Percentiles rank a stretch among this genome's conserved stretches.
phyloP scores from a whole-genome alignment of 2,329 filamentous ascomycete genomes.

The Diplocarpon rosae region DNA sequence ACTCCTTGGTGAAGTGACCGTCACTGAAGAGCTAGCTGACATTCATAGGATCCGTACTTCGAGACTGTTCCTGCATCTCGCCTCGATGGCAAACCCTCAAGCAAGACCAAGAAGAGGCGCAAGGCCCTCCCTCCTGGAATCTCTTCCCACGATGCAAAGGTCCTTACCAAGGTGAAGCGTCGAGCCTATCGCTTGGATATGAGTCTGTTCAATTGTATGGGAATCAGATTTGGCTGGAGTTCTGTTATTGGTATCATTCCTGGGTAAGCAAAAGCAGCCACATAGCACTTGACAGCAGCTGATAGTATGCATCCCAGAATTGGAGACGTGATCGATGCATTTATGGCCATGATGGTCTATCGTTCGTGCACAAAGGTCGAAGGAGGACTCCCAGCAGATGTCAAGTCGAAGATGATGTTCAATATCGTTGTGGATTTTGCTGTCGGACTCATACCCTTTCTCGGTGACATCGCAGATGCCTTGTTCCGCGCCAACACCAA shows the following conservation, averaged over 20 bases:
- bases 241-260: constrained; percentile 78
- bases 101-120: constrained; percentile 71
- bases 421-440: constrained; percentile 68
- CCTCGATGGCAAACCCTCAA: constrained; percentile 48
- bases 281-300: constrained; percentile 2
- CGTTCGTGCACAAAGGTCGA: constrained; percentile 62
- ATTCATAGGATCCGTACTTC: constrained; percentile 73
- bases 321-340: constrained; percentile 63
- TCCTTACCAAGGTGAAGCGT: constrained; percentile 78
- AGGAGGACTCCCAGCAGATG: constrained; percentile 54
- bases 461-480: constrained; percentile 62
- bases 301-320: constrained; percentile 36
- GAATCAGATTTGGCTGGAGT: constrained; percentile 80
- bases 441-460: constrained; percentile 61
- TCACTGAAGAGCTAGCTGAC: constrained; percentile 1
- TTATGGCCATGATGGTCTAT: constrained; percentile 67
- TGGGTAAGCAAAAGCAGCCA: constrained; percentile 42
- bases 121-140: constrained; percentile 78
- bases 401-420: constrained; percentile 64
- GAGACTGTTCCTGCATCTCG: constrained; percentile 68
- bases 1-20: neutral
- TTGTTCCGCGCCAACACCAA: constrained; percentile 65
- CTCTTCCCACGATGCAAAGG: constrained; percentile 66
- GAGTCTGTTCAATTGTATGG: constrained; percentile 69
- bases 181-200: constrained; percentile 80